Evolutionary conservation across 1,284 basidiomycete species (phyloP), one percentile per base, ranked within the genome.

Genomic region (Leccinum fuscescens): DNA sequence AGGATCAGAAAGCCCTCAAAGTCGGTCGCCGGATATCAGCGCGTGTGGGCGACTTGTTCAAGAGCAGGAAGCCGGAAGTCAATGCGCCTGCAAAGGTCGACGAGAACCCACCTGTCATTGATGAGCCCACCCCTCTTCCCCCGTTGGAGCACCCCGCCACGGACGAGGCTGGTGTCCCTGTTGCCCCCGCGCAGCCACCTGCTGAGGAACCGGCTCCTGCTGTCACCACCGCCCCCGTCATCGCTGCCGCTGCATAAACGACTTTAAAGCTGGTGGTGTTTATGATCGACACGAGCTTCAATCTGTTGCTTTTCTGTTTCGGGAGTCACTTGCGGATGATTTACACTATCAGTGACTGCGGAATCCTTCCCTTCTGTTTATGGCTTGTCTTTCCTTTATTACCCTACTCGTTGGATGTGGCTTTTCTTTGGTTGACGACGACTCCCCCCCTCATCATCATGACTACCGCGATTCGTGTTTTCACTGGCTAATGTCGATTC

Each of bases 11-110:
- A 67, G 78, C 75, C 54, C 46, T 75, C 61, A 92, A 92, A 74
- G 85, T 91, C 63, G 77, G 82, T 61, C 89, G 90, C 64, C 89
- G 91, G 64, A 77, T 93, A 64, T 93, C 91, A 50, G 81, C 86
- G 33, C 89, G 89, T 33, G 86, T 93, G 35, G 82, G 27, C 27
- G 27, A 29, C 27, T 29, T 29, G 27, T 29, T 29, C 27, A 29
- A 29, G 80, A 70, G 85, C 65, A 92, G 86, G 82, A 81, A 86
- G 76, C 72, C 80, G 42, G 90, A 90, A 73, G 81, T 85, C 54
- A 74, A 82, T 50, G 76, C 88, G 7, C 88, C 90, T 57, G 83
- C 93, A 59, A 93, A 93, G 80, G 91, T 94, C 61, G 91, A 92
- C 66, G 89, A 90, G 79, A 82, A 88, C 68, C 89, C 90, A 31